These are phyloP conservation scores for Fusarium hostae DNA, from an alignment of 2,329 filamentous ascomycete genomes.

Conservation along the genomic window DNA sequence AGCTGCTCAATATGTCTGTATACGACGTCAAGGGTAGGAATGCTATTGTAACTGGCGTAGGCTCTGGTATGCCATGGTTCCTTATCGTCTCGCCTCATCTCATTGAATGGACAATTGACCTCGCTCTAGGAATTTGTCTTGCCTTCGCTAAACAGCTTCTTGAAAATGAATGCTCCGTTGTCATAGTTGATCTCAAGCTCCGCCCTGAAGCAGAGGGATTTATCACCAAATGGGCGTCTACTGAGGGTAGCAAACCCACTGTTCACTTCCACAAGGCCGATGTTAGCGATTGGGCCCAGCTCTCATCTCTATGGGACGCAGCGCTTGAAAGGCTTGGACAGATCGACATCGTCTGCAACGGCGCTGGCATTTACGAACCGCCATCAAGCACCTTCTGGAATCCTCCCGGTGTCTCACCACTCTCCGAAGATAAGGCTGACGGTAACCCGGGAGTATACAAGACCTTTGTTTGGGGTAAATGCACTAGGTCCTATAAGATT, in stretches of 20 bases:
- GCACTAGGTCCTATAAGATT: slow-evolving; percentile 42
- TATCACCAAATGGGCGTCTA: background rate
- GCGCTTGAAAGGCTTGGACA: slow-evolving; percentile 61
- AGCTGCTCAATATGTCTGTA: background rate
- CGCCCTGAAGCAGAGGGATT: background rate
- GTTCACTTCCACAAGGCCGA: slow-evolving; percentile 40
- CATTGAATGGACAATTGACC: background rate
- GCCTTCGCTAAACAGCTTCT: slow-evolving; percentile 3
- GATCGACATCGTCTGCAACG: slow-evolving; percentile 71
- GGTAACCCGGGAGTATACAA: slow-evolving; percentile 35
- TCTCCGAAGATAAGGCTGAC: slow-evolving; percentile 32
- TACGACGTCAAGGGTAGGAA: slow-evolving; percentile 18
- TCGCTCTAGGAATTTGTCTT: slow-evolving; percentile 3
- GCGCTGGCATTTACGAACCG: slow-evolving; percentile 63
- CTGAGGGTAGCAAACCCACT: background rate
- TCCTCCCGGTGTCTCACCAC: slow-evolving; percentile 35
- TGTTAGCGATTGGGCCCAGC: slow-evolving; percentile 42
- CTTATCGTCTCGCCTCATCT: no score
- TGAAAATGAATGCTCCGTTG: background rate
- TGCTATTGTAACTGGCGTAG: slow-evolving; percentile 24
- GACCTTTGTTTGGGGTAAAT: slow-evolving; percentile 44
- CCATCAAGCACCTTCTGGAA: slow-evolving; percentile 44
- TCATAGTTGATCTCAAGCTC: slow-evolving; percentile 5
- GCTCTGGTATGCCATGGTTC: slow-evolving; percentile 1
- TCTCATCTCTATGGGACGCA: slow-evolving; percentile 39